Conservation (phyloP, 352 stramenopile species). For the Globisporangium abappressorium region DNA sequence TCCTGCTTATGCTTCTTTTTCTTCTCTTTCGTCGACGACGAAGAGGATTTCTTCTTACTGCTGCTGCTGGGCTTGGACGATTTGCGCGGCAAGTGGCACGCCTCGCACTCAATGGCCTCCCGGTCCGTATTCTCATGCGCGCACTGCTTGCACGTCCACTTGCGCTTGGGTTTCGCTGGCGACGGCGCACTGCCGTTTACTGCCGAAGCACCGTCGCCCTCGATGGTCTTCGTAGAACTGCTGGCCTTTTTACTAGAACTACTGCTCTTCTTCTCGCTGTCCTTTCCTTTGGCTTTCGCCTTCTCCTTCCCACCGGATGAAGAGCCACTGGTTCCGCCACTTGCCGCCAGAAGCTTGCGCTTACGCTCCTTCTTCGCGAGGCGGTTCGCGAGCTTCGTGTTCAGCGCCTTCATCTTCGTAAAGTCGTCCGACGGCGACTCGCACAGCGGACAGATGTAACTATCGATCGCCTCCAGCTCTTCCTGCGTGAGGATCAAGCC, state of each 20-base stretch:
- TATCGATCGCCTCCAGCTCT: slow-evolving; percentile 81
- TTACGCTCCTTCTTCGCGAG: slow-evolving; percentile 47
- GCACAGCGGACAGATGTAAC: slow-evolving; percentile 84
- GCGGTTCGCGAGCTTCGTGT: slow-evolving; percentile 74
- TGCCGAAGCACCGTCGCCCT: not conserved
- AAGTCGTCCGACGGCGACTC: slow-evolving; percentile 72
- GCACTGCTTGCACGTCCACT: slow-evolving; percentile 53
- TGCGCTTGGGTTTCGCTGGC: slow-evolving; percentile 14
- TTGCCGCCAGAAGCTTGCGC: slow-evolving; percentile 24
- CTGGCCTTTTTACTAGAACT: not conserved
- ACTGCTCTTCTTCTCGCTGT: slow-evolving; percentile 15
- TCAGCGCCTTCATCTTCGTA: slow-evolving; percentile 54
- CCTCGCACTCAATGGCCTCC: slow-evolving; percentile 36
- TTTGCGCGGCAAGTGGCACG: slow-evolving; percentile 33
- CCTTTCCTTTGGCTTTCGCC: slow-evolving; percentile 10
- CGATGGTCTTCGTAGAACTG: not conserved
- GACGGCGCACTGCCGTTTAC: not conserved
- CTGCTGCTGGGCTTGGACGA: slow-evolving; percentile 14
- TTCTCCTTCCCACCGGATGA: slow-evolving; percentile 5
- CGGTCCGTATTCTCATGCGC: slow-evolving; percentile 42
- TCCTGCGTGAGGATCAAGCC: slow-evolving; percentile 82
- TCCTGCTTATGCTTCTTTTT: slow-evolving; percentile 18
- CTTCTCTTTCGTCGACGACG: slow-evolving; percentile 20
- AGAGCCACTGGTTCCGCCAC: not conserved
- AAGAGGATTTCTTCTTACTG: slow-evolving; percentile 10